Conservation (phyloP, 192 early-diverging fungal species). For the Coemansia sp. region DNA sequence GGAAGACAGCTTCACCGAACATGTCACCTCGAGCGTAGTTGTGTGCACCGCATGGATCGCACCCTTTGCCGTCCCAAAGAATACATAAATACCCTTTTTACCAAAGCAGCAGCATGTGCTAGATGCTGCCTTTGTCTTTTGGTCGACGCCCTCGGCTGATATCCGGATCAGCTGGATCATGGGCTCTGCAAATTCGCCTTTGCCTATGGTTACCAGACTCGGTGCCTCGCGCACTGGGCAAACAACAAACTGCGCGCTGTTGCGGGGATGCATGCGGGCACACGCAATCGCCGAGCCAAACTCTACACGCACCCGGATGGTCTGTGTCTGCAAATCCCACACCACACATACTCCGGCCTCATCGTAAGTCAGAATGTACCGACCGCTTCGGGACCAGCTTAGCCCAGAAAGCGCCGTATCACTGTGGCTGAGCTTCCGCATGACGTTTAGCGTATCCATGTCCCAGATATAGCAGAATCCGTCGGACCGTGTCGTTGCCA, state of each 20-base stretch:
- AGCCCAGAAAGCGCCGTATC: constrained; percentile 73
- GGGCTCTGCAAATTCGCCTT: not conserved
- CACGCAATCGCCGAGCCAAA: constrained; percentile 70
- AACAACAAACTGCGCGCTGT: constrained; percentile 44
- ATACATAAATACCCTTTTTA: constrained; percentile 52
- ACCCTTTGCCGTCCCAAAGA: constrained; percentile 39
- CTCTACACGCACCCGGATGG: constrained; percentile 57
- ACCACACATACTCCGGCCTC: constrained; percentile 80
- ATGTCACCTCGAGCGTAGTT: constrained; percentile 17
- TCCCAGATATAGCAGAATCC: constrained; percentile 85
- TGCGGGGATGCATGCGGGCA: constrained; percentile 78
- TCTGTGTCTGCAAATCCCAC: constrained; percentile 76
- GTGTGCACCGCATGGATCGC: constrained; percentile 44
- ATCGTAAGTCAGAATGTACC: constrained; percentile 76
- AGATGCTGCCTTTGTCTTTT: constrained; percentile 39
- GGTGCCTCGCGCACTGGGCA: constrained; percentile 36
- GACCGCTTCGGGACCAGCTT: constrained; percentile 82
- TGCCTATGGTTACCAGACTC: constrained; percentile 32
- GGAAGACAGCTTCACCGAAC: constrained; percentile 37
- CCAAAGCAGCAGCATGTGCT: constrained; percentile 50
- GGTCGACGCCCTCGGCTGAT: constrained; percentile 20
- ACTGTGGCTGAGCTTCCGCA: constrained; percentile 71
- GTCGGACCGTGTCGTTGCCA: constrained; percentile 79
- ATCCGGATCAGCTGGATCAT: constrained; percentile 25
- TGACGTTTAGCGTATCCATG: constrained; percentile 79